A percentile compares a stretch with the other conserved stretches of the same genome.
phyloP scores from a whole-genome alignment of 192 early-diverging fungal genomes.

The Endogone sp. region DNA sequence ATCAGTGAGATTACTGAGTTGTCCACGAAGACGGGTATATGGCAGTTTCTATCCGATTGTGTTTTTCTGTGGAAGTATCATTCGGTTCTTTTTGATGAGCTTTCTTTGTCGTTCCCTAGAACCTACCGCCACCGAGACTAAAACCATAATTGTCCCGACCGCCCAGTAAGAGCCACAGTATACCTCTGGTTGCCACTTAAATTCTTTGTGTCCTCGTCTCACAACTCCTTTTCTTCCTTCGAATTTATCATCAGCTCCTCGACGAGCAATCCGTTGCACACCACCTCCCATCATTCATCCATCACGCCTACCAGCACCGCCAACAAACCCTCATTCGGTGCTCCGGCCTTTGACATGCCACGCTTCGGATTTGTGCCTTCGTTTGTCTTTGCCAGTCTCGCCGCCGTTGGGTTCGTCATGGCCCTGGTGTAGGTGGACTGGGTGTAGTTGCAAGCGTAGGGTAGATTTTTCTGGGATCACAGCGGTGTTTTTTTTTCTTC shows the following conservation, averaged over 20 bases:
- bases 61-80: too few relatives aligned
- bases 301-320: background rate
- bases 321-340: background rate
- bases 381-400: background rate
- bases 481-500: too few relatives aligned
- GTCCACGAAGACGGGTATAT: background rate
- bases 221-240: background rate
- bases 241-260: background rate
- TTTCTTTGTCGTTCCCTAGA: background rate
- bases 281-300: background rate
- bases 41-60: background rate
- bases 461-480: background rate
- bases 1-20: background rate
- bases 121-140: background rate
- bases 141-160: background rate
- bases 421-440: background rate
- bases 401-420: background rate
- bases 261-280: too few relatives aligned
- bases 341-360: background rate
- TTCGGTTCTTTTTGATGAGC: background rate
- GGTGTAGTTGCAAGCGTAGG: background rate
- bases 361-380: background rate
- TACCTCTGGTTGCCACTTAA: too few relatives aligned
- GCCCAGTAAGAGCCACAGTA: too few relatives aligned
- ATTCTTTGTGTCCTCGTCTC: background rate